Evolutionary conservation across 139 green algal species (phyloP), one percentile per base, ranked within the genome.

Genomic region (Mesotaenium endlicherianum): DNA sequence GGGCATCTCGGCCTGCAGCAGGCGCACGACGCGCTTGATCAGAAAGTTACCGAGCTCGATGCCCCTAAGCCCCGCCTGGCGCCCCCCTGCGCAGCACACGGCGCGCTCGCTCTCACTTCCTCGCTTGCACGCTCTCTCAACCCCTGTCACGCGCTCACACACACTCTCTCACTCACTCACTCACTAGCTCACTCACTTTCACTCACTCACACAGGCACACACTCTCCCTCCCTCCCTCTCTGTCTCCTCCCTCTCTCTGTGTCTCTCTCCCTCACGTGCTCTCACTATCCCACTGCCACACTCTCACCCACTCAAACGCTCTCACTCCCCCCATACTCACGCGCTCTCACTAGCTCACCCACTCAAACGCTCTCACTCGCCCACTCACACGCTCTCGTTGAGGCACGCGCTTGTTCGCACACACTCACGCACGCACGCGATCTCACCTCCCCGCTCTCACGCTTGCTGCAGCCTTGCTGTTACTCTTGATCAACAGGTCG

Each of bases 11-110:
- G 6, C 34, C 16, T 20, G 5, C 55, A 81, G 2, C 26, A 38
- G 4, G 41, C 39, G 6, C 39, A 81, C 78, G 42, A 71, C 84
- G 82, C 80, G 84, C 83, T 95, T 94, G 87, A 97, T 96, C 11
- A 96, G 89, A 67, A 91, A 93, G 86, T 95, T 92, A 41, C 93
- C 93, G 20, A 97, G 82, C 38, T 97, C 93, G n/a, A 97, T 88
- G 0, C 93, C 92, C 6, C 70, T 36, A 34, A 97, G 86, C 0
- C 93, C 93, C 40, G 34, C 70, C 81, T 38, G 80, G 50, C 53
- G 72, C 26, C 53, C 26, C 53, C 53, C 53, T 64, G 26, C 26
- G 26, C 26, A 20, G 20, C 53, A 34, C 53, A 64, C 26, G 26
- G 20, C 53, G 20, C 53, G 20, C 53, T 64, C 53, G 20, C 53